Percentiles rank a stretch among this genome's conserved stretches.
These are phyloP conservation scores for Aspergillus taichungensis DNA, from an alignment of 495 filamentous ascomycete species.

Conservation along the genomic window DNA sequence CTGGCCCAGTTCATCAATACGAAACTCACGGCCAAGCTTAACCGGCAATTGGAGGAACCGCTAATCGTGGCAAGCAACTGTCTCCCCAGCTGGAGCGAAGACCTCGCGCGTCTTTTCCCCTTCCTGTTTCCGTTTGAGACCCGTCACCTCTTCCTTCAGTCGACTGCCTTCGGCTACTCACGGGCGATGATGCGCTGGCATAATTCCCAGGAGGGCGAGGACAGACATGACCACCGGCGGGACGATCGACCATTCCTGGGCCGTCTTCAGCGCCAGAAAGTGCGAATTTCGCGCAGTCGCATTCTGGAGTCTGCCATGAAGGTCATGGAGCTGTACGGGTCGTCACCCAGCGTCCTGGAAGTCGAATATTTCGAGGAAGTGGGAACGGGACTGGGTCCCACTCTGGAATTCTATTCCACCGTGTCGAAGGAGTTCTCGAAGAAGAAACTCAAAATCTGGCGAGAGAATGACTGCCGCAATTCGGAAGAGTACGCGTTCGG, in stretches of 20 bases:
- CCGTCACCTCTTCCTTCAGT: conserved; percentile 92
- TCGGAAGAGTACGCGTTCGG: conserved; percentile 80
- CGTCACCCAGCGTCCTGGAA: conserved; percentile 88
- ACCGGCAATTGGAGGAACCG: conserved; percentile 95
- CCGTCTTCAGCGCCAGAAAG: conserved; percentile 90
- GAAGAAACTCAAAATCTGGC: conserved; percentile 93
- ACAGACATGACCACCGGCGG: conserved; percentile 67
- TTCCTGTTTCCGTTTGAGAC: conserved; percentile 99
- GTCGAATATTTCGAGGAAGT: conserved; percentile 99
- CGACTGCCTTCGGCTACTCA: conserved; percentile 96
- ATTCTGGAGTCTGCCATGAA: conserved; percentile 96
- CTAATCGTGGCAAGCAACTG: conserved; percentile 97
- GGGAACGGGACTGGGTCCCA: conserved; percentile 91
- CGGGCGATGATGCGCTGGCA: conserved; percentile 98
- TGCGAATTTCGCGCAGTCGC: conserved; percentile 83
- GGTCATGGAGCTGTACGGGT: conserved; percentile 99
- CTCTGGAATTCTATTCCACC: conserved; percentile 96
- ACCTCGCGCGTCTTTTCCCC: conserved; percentile 89
- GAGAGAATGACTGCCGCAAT: conserved; percentile 76
- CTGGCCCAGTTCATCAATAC: conserved; percentile 97
- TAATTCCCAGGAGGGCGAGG: conserved; percentile 73
- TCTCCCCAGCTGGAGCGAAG: conserved; percentile 92
- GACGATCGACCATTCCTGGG: conserved; percentile 93
- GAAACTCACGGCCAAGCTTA: conserved; percentile 97
- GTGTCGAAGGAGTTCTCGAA: conserved; percentile 97